Conservation (phyloP, 805 yeast genomes). For the Starmerella stigmatis region DNA sequence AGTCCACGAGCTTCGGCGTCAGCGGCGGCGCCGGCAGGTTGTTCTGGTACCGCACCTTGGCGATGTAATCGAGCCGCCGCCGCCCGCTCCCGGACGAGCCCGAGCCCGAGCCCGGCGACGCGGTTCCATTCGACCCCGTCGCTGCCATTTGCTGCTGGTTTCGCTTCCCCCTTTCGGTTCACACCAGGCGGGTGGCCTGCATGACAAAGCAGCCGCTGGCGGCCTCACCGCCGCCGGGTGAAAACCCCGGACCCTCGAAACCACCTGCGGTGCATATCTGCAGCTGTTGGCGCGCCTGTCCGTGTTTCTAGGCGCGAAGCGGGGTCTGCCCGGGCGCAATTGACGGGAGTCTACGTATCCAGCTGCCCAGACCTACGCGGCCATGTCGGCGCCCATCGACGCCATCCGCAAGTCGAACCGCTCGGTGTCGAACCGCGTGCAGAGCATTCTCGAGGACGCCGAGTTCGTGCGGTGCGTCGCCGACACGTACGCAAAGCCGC, state of each 20-base stretch:
- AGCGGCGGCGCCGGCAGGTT: constrained; percentile 87
- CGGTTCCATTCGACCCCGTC: constrained; percentile 3
- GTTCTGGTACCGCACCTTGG: constrained; percentile 73
- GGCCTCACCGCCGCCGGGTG: neutral
- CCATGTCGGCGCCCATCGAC: constrained; percentile 7
- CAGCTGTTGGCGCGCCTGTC: too few species aligned
- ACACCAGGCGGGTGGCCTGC: too few species aligned
- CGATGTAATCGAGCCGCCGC: constrained; percentile 35
- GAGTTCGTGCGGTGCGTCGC: constrained; percentile 39
- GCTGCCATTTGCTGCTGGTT: constrained; percentile 3
- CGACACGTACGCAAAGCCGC: constrained; percentile 29
- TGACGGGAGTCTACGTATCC: too few species aligned
- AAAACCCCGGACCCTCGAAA: neutral
- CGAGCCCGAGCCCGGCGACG: constrained; percentile 1
- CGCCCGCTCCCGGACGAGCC: neutral
- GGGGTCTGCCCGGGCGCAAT: too few species aligned
- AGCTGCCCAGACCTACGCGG: neutral
- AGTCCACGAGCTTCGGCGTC: constrained; percentile 72
- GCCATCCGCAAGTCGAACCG: constrained; percentile 35
- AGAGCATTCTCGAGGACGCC: constrained; percentile 59
- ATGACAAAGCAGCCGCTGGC: neutral
- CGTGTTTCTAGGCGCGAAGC: too few species aligned
- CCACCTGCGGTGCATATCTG: neutral
- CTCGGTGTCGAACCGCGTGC: constrained; percentile 40
- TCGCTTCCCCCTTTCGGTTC: too few species aligned